Percentiles rank a stretch among this genome's conserved stretches.
Evolutionary conservation across 2,329 filamentous ascomycete genomes (phyloP).

Genomic region (Aspergillus tamarii): DNA sequence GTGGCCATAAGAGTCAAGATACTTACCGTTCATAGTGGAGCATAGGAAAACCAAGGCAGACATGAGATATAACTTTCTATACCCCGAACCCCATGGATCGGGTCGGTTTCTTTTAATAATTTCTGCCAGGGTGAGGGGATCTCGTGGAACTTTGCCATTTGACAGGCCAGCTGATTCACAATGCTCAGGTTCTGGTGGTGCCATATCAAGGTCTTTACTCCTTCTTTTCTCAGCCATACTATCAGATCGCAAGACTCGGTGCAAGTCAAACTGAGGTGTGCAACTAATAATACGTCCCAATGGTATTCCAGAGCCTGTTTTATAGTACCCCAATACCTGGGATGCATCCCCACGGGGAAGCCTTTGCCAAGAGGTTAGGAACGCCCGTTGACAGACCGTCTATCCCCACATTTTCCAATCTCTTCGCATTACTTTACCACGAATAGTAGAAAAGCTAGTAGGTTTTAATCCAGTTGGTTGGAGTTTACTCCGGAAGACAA

Average conservation of each 20-base stretch:
- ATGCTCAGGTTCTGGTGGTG: neutral
- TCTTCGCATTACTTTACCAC: too few relatives aligned
- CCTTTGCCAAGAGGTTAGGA: neutral
- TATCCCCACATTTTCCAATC: too few relatives aligned
- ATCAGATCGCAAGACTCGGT: neutral
- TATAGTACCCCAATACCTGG: neutral
- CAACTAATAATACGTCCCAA: too few relatives aligned
- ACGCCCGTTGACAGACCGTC: neutral
- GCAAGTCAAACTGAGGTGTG: too few relatives aligned
- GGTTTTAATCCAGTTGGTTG: too few relatives aligned
- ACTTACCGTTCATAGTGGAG: constrained; percentile 18
- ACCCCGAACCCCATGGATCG: constrained; percentile 14
- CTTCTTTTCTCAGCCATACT: neutral
- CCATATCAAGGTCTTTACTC: neutral
- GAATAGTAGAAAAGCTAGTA: too few relatives aligned
- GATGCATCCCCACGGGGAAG: neutral
- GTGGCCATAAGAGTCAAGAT: too few relatives aligned
- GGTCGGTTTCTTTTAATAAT: constrained; percentile 10
- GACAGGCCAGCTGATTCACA: neutral
- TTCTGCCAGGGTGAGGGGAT: neutral
- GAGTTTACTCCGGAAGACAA: too few relatives aligned
- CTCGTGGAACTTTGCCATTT: neutral
- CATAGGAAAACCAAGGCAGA: constrained; percentile 15
- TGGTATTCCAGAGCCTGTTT: neutral
- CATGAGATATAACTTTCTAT: constrained; percentile 15